Conservation (phyloP, 1,139 yeast genomes). For the Pichia sp. region DNA sequence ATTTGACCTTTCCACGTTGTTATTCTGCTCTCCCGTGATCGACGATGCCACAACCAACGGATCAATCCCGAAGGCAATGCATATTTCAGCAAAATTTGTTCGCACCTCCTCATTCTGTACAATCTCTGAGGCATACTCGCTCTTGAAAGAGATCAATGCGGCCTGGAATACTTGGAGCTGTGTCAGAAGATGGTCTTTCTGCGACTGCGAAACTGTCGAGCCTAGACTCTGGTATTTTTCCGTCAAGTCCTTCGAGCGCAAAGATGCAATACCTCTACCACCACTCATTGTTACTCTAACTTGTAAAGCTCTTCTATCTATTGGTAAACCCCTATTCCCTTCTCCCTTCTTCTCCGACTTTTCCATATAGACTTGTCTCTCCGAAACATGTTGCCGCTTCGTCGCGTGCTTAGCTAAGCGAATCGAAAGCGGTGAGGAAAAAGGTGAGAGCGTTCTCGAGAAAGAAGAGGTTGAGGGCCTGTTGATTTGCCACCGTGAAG, state of each 20-base stretch:
- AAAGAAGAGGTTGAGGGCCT: neutral
- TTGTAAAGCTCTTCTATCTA: too few relatives aligned
- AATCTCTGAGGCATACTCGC: constrained; percentile 59
- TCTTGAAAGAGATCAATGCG: constrained; percentile 61
- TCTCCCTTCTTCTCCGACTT: neutral
- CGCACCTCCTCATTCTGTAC: constrained; percentile 61
- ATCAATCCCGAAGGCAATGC: constrained; percentile 78
- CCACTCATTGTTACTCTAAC: neutral
- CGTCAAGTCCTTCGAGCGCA: constrained; percentile 5
- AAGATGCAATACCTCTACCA: constrained; percentile 26
- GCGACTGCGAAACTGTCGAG: constrained; percentile 37
- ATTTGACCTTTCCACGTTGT: constrained; percentile 50
- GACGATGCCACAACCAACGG: constrained; percentile 51
- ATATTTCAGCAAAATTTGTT: constrained; percentile 67
- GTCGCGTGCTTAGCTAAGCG: neutral
- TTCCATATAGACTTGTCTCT: neutral
- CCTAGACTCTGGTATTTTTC: constrained; percentile 31
- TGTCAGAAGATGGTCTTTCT: constrained; percentile 49
- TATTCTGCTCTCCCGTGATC: constrained; percentile 16
- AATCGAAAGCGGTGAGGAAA: neutral
- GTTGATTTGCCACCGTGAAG: constrained; percentile 20
- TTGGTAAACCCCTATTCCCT: too few relatives aligned
- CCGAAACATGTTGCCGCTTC: neutral
- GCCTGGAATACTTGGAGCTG: constrained; percentile 60
- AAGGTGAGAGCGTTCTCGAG: neutral